phyloP scores from a whole-genome alignment of 2,329 filamentous ascomycete species.

The Aspergillus sp. region DNA sequence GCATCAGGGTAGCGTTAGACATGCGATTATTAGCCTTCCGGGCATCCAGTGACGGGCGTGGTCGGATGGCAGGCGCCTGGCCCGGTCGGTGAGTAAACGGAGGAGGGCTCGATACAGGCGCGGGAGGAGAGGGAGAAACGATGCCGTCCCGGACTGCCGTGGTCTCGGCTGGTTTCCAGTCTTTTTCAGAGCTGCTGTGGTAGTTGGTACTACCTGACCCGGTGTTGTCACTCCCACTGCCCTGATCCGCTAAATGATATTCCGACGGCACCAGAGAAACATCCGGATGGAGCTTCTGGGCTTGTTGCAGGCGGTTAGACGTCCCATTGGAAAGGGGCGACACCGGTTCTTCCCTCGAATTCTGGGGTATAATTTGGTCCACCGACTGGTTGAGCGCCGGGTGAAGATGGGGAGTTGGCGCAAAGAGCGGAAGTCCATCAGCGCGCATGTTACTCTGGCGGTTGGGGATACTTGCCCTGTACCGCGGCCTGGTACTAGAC shows the following conservation, averaged over 20 bases:
- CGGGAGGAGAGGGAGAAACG: constrained; percentile 53
- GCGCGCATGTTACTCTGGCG: constrained; percentile 30
- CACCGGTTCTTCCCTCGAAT: constrained; percentile 15
- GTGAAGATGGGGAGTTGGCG: constrained; percentile 11
- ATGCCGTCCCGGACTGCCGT: constrained; percentile 29
- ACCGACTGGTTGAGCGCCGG: constrained; percentile 28
- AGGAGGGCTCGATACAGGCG: constrained; percentile 70
- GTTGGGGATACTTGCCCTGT: constrained; percentile 29
- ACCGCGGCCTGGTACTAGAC: constrained; percentile 45
- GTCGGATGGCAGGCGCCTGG: constrained; percentile 59
- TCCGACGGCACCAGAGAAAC: constrained; percentile 31
- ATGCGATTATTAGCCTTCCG: constrained; percentile 75
- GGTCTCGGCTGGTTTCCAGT: constrained; percentile 16
- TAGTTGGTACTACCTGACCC: constrained; percentile 22
- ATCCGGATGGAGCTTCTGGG: constrained; percentile 14
- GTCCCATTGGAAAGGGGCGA: constrained; percentile 20
- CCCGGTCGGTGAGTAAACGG: constrained; percentile 69
- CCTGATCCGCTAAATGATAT: constrained; percentile 23
- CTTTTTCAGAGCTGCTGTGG: constrained; percentile 36
- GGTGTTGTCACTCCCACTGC: constrained; percentile 15
- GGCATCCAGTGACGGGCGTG: constrained; percentile 67
- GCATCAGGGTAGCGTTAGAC: constrained; percentile 70
- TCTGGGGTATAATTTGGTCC: constrained; percentile 27
- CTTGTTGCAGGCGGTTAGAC: constrained; percentile 5
- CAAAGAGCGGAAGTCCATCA: constrained; percentile 15